These are phyloP conservation scores for Neurospora africana DNA, from an alignment of 495 filamentous ascomycete genomes.

Conservation along the genomic window DNA sequence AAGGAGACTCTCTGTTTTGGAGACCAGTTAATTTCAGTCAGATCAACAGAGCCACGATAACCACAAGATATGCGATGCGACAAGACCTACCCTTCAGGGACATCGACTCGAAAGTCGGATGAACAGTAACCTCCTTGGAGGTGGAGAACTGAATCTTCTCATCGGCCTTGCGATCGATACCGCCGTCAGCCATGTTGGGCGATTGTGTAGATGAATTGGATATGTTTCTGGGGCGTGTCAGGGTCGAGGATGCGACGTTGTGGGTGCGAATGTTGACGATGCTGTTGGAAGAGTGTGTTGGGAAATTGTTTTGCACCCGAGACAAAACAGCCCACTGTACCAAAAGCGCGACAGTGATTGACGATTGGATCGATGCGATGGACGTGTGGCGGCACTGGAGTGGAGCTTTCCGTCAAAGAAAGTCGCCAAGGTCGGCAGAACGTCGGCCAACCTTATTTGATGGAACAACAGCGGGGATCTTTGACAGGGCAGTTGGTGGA, in stretches of 20 bases:
- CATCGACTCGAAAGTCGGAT: constrained; percentile 47
- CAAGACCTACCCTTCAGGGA: constrained; percentile 52
- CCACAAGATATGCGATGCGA: not conserved
- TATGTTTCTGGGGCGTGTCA: not conserved
- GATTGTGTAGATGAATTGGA: constrained; percentile 17
- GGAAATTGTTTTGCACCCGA: not conserved
- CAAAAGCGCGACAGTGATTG: not conserved
- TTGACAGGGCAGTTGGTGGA: not conserved
- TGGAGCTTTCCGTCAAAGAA: not conserved
- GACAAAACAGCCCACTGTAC: not conserved
- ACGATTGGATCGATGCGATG: constrained; percentile 1
- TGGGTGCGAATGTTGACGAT: constrained; percentile 1
- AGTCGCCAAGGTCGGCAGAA: not conserved
- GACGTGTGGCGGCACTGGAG: not conserved
- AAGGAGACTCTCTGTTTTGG: constrained; percentile 64
- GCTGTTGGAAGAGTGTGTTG: not conserved
- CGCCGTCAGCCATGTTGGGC: constrained; percentile 63
- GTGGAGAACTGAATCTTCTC: constrained; percentile 97
- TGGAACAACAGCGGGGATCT: not conserved
- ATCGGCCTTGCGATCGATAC: constrained; percentile 85
- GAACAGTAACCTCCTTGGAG: constrained; percentile 93
- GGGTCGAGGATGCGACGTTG: not conserved
- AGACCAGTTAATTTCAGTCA: not conserved
- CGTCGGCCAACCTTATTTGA: not conserved
- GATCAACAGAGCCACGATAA: not conserved